phyloP scores from a whole-genome alignment of 2,329 filamentous ascomycete genomes.

The Achaetomium macrosporum region DNA sequence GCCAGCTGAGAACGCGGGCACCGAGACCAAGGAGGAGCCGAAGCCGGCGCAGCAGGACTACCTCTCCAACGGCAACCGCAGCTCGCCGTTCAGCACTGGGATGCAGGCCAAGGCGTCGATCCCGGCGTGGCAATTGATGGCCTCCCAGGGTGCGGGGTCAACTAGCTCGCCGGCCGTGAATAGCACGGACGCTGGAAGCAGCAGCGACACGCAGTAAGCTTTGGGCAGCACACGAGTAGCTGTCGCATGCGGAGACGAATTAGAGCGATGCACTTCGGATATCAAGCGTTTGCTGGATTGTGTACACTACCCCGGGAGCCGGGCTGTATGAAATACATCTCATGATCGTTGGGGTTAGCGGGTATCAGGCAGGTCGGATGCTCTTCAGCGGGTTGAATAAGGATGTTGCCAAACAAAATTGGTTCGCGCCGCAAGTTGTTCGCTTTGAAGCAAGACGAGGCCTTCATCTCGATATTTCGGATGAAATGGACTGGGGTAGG shows the following conservation, averaged over 20 bases:
- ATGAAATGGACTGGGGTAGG: too few relatives aligned
- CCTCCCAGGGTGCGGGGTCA: conserved; percentile 40
- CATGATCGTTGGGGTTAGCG: too few relatives aligned
- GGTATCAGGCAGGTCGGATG: too few relatives aligned
- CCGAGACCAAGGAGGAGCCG: conserved; percentile 30
- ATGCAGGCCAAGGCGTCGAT: conserved; percentile 60
- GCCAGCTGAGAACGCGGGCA: conserved; percentile 26
- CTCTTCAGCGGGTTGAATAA: too few relatives aligned
- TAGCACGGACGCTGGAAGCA: conserved; percentile 12
- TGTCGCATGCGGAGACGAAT: not conserved
- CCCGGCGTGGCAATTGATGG: conserved; percentile 72
- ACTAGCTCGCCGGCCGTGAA: conserved; percentile 10
- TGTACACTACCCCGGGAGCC: too few relatives aligned
- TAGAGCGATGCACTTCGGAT: not conserved
- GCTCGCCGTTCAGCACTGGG: conserved; percentile 45
- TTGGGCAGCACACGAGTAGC: conserved; percentile 6
- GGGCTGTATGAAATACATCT: too few relatives aligned
- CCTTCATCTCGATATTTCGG: too few relatives aligned
- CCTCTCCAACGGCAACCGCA: conserved; percentile 32
- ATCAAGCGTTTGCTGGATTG: too few relatives aligned
- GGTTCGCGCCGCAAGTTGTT: too few relatives aligned
- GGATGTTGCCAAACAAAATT: too few relatives aligned
- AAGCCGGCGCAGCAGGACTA: conserved; percentile 32
- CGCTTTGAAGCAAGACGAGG: too few relatives aligned
- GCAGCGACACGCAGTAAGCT: conserved; percentile 13